Conservation (phyloP, 179 eudicot genomes). For the Beta corolliflora region DNA sequence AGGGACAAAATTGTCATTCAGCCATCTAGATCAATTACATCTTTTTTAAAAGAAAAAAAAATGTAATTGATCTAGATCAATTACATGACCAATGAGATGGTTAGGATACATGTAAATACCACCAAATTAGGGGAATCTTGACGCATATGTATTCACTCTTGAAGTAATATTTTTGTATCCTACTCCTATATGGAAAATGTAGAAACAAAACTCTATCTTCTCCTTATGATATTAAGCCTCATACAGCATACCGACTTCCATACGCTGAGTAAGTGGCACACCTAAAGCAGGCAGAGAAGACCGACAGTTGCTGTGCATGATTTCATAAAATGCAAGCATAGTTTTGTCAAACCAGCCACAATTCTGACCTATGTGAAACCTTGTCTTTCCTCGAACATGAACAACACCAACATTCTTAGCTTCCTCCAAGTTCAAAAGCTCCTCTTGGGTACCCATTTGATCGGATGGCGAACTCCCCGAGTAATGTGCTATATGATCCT, state of each 20-base stretch:
- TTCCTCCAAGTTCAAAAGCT: slow-evolving; percentile 39
- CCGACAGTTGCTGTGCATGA: slow-evolving; percentile 68
- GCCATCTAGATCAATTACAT: no score
- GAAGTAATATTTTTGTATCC: no score
- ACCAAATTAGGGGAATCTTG: no score
- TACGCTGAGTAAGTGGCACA: slow-evolving; percentile 48
- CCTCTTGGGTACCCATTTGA: slow-evolving; percentile 31
- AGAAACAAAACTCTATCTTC: not conserved
- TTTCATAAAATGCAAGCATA: slow-evolving; percentile 60
- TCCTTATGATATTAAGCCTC: slow-evolving; percentile 39
- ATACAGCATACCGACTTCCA: slow-evolving; percentile 79
- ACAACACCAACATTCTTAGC: slow-evolving; percentile 52
- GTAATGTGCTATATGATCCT: slow-evolving; percentile 33
- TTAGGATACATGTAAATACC: no score
- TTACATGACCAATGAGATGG: no score
- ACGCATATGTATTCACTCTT: no score
- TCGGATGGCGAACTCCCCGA: slow-evolving; percentile 13
- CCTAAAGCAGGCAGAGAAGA: slow-evolving; percentile 53
- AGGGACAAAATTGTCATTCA: no score
- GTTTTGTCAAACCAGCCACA: slow-evolving; percentile 53
- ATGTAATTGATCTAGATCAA: no score
- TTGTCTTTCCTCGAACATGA: slow-evolving; percentile 54
- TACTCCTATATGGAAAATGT: no score
- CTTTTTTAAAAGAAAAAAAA: no score
- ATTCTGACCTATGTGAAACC: slow-evolving; percentile 45